Base-by-base conservation (phyloP, 768 basidiomycete genomes). In the Rhizopogon roseolus region DNA sequence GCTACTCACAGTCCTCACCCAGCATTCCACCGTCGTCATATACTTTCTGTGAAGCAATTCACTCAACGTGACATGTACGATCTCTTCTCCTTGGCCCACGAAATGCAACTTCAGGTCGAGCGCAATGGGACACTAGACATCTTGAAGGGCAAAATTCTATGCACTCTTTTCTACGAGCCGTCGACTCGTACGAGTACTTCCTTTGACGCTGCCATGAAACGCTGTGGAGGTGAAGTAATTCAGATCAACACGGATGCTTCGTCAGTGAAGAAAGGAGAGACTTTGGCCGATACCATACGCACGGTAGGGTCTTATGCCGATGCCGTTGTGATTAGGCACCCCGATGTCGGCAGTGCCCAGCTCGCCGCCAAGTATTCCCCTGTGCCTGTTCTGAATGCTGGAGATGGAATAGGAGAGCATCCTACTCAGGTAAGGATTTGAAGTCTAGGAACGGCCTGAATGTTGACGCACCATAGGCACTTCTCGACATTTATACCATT, bases 141-240 rank as follows among this genome's bases (percentile, higher is more conserved):
- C 54, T 77, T 98, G 42, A 90, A 87, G 58, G 96, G 96, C 37
- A 90, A 88, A 56, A 86, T 99, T 1, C 80, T 99, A 6, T 93
- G 88, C 66, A 94, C 86, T 19, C 67, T 95, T 37, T 99, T 99
- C 79, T 99, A 93, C 68, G 97, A 99, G 68, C 91, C 96, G 1
- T 97, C 94, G 3, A 99, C 97, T 3, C 81, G 97, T 34, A 99
- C 97, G 3, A 93, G 91, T 57, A 81, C 89, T 4, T 98, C 96
- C 8, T 99, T 99, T 63, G 96, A 99, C 66, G 88, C 96, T 2
- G 97, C 97, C 10, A 99, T 98, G 97, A 96, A 97, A 70, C 84
- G 97, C 48, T 93, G 93, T 63, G 97, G 97, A 27, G 97, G 97
- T 17, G 85, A 95, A 63, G 96, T 98, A 38, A 86, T 97, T n/a